phyloP scores from a whole-genome alignment of 176 grass and related monocot species.

The Sorghum bicolor region Sorghum_bicolor_NCBIv3 NC_012872.2:66846501-66847000 shows the following conservation, averaged over 20 bases:
- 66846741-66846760: neutral
- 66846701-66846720: neutral
- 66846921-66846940: constrained; percentile 45
- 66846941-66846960: constrained; percentile 48
- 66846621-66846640: neutral
- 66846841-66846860: constrained; percentile 40
- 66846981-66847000: constrained; percentile 69
- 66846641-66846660: neutral
- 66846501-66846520: neutral
- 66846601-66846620: neutral
- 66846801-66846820: constrained; percentile 15
- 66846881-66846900: constrained; percentile 49
- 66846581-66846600: neutral
- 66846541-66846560: neutral
- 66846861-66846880: constrained; percentile 39
- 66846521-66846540: neutral
- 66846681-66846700: neutral
- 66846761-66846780: neutral
- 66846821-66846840: constrained; percentile 14
- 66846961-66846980: constrained; percentile 44
- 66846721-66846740: neutral
- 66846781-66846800: neutral
- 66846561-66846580: neutral
- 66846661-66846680: neutral
- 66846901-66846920: constrained; percentile 36